phyloP scores from a whole-genome alignment of 2,329 filamentous ascomycete species.

The Dactylellina sp. region DNA sequence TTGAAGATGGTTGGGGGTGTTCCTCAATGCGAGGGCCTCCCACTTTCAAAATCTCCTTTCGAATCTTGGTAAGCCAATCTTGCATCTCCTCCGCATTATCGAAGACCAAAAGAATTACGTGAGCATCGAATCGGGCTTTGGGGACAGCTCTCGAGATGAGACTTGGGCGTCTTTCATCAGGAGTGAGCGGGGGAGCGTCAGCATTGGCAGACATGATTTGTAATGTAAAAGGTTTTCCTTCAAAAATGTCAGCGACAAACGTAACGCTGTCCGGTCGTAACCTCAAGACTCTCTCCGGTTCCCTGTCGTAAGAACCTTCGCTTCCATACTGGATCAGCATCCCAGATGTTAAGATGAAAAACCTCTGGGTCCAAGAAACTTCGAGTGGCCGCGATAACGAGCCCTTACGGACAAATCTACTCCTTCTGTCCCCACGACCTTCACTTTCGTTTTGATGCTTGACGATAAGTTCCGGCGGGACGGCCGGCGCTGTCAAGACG shows the following conservation, averaged over 20 bases:
- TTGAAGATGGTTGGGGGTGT: slow-evolving; percentile 36
- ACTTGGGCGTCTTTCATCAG: slow-evolving; percentile 51
- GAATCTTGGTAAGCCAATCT: slow-evolving; percentile 49
- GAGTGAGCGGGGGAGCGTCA: slow-evolving; percentile 38
- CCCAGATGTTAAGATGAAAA: slow-evolving; percentile 44
- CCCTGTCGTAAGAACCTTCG: slow-evolving; percentile 53
- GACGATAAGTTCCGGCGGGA: slow-evolving; percentile 51
- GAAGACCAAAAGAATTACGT: slow-evolving; percentile 48
- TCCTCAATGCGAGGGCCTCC: slow-evolving; percentile 46
- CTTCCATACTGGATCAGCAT: slow-evolving; percentile 48
- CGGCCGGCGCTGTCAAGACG: slow-evolving; percentile 39
- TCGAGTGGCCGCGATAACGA: slow-evolving; percentile 44
- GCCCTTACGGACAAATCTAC: slow-evolving; percentile 50
- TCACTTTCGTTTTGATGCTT: slow-evolving; percentile 46
- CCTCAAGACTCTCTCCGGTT: slow-evolving; percentile 49
- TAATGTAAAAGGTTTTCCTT: slow-evolving; percentile 51
- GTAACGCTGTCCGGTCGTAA: slow-evolving; percentile 43
- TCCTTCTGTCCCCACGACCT: slow-evolving; percentile 40
- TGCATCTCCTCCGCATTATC: slow-evolving; percentile 56
- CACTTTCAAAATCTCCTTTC: slow-evolving; percentile 47
- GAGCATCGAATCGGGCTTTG: slow-evolving; percentile 50
- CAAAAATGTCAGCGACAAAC: slow-evolving; percentile 53
- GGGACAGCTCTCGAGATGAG: slow-evolving; percentile 36
- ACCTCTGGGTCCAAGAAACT: slow-evolving; percentile 37
- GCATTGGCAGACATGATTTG: slow-evolving; percentile 45